Evolutionary conservation across 139 green algal genomes (phyloP).

Genomic region (Yamagishiella unicocca): DNA sequence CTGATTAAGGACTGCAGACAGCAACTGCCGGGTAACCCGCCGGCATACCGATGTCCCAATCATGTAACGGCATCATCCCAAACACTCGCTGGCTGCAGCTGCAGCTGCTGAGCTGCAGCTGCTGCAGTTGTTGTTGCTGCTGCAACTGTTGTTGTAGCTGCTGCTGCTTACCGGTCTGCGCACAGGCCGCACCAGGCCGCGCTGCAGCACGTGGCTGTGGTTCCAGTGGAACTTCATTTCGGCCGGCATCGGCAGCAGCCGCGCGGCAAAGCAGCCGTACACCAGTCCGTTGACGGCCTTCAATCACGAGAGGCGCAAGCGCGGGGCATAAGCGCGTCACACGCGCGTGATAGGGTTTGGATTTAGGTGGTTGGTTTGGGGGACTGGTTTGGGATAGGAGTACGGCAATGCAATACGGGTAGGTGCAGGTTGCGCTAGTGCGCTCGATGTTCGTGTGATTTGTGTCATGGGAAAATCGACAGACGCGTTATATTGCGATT

Average conservation of each 20-base stretch:
- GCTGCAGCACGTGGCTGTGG: constrained; percentile 42
- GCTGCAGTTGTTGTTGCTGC: neutral
- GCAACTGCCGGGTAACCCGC: neutral
- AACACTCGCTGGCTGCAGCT: neutral
- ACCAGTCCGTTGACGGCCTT: constrained; percentile 9
- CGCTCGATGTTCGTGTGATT: no score
- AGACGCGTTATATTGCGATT: no score
- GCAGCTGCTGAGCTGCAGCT: neutral
- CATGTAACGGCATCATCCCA: neutral
- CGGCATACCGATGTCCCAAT: neutral
- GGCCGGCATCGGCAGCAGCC: constrained; percentile 26
- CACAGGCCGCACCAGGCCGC: constrained; percentile 25
- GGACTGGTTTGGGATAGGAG: no score
- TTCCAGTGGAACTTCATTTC: constrained; percentile 44
- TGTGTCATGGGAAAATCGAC: no score
- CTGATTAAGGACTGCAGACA: neutral
- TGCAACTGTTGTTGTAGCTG: neutral
- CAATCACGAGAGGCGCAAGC: no score
- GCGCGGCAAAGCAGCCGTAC: neutral
- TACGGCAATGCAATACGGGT: no score
- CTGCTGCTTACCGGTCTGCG: neutral
- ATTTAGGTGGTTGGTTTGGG: no score
- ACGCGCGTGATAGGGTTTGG: no score
- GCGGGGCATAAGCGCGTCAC: no score
- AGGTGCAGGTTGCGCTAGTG: no score